Evolutionary conservation across 2,329 filamentous ascomycete species (phyloP).

Genomic region (Trichoderma koningiopsis): DNA sequence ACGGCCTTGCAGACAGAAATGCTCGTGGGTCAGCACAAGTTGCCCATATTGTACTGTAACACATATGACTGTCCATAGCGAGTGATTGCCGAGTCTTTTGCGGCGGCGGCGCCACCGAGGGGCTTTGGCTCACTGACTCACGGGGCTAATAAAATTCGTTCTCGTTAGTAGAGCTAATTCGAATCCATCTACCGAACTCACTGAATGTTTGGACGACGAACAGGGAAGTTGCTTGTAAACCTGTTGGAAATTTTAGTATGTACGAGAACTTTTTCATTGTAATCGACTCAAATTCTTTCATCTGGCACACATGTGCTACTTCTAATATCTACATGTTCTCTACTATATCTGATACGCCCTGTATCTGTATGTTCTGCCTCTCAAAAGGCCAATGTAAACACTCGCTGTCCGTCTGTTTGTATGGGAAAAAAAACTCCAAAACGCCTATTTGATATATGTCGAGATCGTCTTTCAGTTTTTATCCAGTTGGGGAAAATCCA

Average conservation of each 20-base stretch:
- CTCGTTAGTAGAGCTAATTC: background rate
- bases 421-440: background rate
- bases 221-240: background rate
- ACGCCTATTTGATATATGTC: conserved; percentile 3
- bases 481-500: background rate
- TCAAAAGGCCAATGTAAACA: background rate
- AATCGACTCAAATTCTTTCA: background rate
- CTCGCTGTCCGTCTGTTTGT: background rate
- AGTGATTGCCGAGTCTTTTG: background rate
- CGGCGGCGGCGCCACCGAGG: conserved; percentile 18
- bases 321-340: background rate
- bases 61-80: background rate
- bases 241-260: background rate
- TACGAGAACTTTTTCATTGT: background rate
- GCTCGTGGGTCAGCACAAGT: background rate
- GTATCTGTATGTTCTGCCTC: background rate
- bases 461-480: background rate
- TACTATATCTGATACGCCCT: background rate
- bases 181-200: background rate
- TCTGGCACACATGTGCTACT: background rate
- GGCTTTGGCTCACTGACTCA: conserved; percentile 15
- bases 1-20: background rate
- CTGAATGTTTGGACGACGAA: background rate
- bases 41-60: background rate
- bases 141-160: background rate